These are phyloP conservation scores for Eucalyptus pauciflora DNA, from an alignment of 345 rosid species.

Conservation along the genomic window DNA sequence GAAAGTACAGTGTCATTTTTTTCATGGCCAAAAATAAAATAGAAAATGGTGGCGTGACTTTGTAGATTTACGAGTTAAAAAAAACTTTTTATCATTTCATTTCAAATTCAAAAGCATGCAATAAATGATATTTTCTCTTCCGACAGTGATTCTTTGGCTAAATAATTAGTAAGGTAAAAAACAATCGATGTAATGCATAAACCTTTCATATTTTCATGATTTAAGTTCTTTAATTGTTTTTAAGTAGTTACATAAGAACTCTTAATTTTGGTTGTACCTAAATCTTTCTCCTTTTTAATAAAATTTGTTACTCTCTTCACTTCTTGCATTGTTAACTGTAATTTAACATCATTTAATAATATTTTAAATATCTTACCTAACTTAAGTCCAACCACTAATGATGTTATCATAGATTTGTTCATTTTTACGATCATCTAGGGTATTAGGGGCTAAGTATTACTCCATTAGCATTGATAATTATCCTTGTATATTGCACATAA, in stretches of 20 bases:
- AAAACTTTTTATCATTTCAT: too few relatives aligned
- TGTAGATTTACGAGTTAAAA: neutral
- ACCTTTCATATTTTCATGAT: neutral
- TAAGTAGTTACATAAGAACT: neutral
- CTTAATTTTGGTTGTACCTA: neutral
- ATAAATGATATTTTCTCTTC: neutral
- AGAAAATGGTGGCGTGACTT: neutral
- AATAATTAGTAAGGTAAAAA: neutral
- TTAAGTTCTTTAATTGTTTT: neutral
- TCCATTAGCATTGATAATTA: neutral
- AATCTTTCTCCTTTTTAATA: neutral
- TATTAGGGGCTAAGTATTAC: neutral
- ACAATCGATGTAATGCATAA: neutral
- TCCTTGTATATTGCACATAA: neutral
- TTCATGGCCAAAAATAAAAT: neutral
- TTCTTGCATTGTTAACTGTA: neutral
- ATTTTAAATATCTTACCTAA: neutral
- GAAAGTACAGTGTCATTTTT: neutral
- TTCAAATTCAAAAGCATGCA: neutral
- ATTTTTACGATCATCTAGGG: neutral
- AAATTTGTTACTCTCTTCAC: neutral
- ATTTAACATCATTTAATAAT: neutral
- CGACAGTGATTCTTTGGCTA: neutral
- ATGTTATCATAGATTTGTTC: neutral
- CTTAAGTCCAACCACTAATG: neutral